phyloP scores from a whole-genome alignment of 768 basidiomycete species.

The Pisolithus sp. region DNA sequence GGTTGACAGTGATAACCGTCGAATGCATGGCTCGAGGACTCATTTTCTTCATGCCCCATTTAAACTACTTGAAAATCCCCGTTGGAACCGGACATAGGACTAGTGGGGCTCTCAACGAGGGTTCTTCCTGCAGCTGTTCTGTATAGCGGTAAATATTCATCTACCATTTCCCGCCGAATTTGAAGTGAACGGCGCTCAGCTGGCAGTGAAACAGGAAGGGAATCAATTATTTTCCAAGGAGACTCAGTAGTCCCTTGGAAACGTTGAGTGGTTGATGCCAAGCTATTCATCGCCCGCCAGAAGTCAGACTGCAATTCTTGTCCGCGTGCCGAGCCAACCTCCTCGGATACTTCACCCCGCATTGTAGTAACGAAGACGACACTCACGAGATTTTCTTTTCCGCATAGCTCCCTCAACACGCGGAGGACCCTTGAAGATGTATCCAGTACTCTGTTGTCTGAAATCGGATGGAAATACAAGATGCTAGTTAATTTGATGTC shows the following conservation, averaged over 20 bases:
- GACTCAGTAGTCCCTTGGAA: no score
- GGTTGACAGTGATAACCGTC: no score
- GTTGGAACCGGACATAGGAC: background rate
- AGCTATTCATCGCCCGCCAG: slow-evolving; percentile 17
- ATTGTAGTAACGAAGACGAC: slow-evolving; percentile 32
- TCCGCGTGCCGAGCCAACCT: slow-evolving; percentile 20
- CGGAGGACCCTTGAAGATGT: no score
- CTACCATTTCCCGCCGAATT: no score
- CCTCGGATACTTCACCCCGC: slow-evolving; percentile 22
- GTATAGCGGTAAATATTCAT: no score
- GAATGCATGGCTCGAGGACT: background rate
- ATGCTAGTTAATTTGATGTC: no score
- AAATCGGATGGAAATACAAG: no score
- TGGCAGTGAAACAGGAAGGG: no score
- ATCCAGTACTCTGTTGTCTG: no score
- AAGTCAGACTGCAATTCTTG: slow-evolving; percentile 20
- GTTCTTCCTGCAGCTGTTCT: background rate
- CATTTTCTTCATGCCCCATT: no score
- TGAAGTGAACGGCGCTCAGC: no score
- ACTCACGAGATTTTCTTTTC: slow-evolving; percentile 21
- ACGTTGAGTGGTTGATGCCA: background rate
- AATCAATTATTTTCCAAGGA: no score
- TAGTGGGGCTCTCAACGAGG: background rate
- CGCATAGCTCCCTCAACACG: slow-evolving; percentile 18
- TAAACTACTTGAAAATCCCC: background rate